Evolutionary conservation across 306 rosid species (phyloP).

Genomic region (Quercus robur): DNA sequence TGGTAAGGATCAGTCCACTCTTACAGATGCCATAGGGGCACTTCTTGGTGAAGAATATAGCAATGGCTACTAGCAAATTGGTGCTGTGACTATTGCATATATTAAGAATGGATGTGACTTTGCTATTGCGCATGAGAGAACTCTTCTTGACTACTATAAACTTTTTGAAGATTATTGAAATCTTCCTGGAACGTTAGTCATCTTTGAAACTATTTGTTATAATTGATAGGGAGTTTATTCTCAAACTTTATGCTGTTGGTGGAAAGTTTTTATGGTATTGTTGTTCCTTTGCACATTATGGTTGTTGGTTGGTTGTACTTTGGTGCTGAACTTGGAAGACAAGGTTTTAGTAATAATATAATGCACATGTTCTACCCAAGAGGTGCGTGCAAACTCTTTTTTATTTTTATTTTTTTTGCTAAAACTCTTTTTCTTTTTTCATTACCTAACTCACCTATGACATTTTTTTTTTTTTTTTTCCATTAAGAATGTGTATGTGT

Average conservation of each 20-base stretch:
- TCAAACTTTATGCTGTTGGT: not conserved
- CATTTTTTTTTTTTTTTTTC: too few relatives aligned
- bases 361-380: too few relatives aligned
- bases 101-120: constrained; percentile 15
- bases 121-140: constrained; percentile 37
- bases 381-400: too few relatives aligned
- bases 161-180: not conserved
- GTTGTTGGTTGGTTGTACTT: not conserved
- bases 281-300: not conserved
- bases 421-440: too few relatives aligned
- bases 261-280: not conserved
- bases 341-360: too few relatives aligned
- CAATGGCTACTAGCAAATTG: constrained; percentile 22
- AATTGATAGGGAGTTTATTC: not conserved
- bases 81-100: constrained; percentile 19
- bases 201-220: not conserved
- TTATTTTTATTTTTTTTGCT: too few relatives aligned
- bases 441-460: too few relatives aligned
- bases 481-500: too few relatives aligned
- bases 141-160: constrained; percentile 31
- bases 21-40: constrained; percentile 32
- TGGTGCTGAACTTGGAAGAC: not conserved
- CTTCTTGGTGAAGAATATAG: constrained; percentile 39
- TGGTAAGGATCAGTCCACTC: constrained; percentile 19
- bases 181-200: not conserved